Conservation (phyloP, 208 protist genomes). For the Wallacemonas sp. region DNA sequence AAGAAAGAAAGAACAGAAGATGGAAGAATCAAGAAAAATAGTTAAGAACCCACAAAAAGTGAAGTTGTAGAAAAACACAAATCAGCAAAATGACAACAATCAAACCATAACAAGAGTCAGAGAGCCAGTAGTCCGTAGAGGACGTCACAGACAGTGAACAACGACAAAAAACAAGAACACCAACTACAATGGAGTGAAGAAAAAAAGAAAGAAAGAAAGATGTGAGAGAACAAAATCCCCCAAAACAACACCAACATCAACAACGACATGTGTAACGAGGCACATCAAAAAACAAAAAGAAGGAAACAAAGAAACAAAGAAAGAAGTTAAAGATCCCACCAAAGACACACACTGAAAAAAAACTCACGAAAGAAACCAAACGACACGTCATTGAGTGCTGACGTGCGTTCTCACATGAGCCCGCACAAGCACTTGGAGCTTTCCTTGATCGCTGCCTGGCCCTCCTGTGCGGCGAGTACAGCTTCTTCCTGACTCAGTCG, state of each 20-base stretch:
- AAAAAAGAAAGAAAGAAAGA: slow-evolving; percentile 5
- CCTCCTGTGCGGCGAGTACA: slow-evolving; percentile 6
- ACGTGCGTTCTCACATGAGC: slow-evolving; percentile 14
- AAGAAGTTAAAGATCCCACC: neutral
- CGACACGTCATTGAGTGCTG: too few relatives aligned
- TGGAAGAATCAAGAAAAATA: neutral
- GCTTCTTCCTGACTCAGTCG: slow-evolving; percentile 10
- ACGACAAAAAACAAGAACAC: slow-evolving; percentile 13
- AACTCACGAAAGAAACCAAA: neutral
- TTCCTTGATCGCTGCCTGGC: slow-evolving; percentile 13
- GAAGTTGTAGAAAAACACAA: neutral
- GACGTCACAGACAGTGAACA: neutral
- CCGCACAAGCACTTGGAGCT: slow-evolving; percentile 32
- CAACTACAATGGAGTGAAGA: slow-evolving; percentile 8
- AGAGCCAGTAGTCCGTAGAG: too few relatives aligned
- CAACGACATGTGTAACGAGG: neutral
- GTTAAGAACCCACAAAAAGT: neutral
- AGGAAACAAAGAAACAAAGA: neutral
- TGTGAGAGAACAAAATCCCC: neutral
- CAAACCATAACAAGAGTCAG: neutral
- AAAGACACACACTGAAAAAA: neutral
- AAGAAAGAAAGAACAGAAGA: slow-evolving; percentile 1
- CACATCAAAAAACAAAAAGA: neutral
- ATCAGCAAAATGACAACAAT: neutral
- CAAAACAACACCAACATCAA: neutral